Percentiles rank a stretch among this genome's conserved stretches.
Conservation (phyloP, 345 rosid genomes). For the Rhizophora mangle region DNA sequence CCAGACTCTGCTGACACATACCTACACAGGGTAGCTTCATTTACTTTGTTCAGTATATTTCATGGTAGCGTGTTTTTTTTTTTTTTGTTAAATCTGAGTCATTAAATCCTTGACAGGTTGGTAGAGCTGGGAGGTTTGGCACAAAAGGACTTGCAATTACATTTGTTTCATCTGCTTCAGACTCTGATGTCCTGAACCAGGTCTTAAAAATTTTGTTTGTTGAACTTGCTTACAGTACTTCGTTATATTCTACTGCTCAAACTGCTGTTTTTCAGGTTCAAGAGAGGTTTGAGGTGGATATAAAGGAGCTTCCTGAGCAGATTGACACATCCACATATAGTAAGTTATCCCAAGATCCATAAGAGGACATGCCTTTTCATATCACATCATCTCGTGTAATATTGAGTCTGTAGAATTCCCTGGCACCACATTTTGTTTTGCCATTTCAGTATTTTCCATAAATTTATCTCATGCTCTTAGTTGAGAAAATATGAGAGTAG, state of each 20-base stretch:
- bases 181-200: slow-evolving; percentile 94
- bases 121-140: slow-evolving; percentile 99
- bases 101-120: slow-evolving; percentile 51
- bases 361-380: no score
- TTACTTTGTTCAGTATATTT: not conserved
- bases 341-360: slow-evolving; percentile 26
- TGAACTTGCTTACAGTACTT: not conserved
- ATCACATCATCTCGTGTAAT: no score
- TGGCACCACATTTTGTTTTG: no score
- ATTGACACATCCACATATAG: slow-evolving; percentile 94
- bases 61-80: not conserved
- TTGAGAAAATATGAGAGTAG: no score
- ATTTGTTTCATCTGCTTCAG: slow-evolving; percentile 85
- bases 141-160: slow-evolving; percentile 98
- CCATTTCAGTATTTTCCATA: no score
- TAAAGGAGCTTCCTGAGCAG: slow-evolving; percentile 96
- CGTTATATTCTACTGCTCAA: not conserved
- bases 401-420: no score
- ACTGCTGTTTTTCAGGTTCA: slow-evolving; percentile 53
- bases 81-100: not conserved
- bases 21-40: slow-evolving; percentile 71
- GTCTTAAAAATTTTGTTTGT: slow-evolving; percentile 30
- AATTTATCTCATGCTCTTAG: no score
- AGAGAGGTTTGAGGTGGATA: slow-evolving; percentile 94
- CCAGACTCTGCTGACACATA: slow-evolving; percentile 99